phyloP scores from a whole-genome alignment of 805 yeast species.

The Starmerella tilneyi region DNA sequence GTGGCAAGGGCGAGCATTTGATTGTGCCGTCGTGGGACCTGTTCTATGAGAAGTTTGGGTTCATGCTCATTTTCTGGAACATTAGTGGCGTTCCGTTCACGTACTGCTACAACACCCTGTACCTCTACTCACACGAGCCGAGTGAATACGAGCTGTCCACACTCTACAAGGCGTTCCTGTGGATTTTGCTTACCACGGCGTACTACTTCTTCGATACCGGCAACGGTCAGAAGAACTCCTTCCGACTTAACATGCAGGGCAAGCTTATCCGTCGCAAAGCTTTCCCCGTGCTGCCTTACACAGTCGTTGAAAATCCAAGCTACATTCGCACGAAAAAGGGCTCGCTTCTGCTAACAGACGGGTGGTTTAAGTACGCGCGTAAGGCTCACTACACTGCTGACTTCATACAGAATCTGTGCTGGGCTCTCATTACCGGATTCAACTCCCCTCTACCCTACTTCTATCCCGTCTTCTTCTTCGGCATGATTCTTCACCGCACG shows the following conservation, averaged over 20 bases:
- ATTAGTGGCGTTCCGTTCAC: slow-evolving; percentile 98
- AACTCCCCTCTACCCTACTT: slow-evolving; percentile 89
- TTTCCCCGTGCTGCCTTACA: slow-evolving; percentile 87
- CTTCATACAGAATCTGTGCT: slow-evolving; percentile 71
- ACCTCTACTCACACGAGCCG: slow-evolving; percentile 73
- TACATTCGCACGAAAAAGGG: slow-evolving; percentile 82
- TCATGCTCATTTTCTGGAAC: slow-evolving; percentile 97
- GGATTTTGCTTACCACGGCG: slow-evolving; percentile 49
- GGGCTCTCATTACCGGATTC: slow-evolving; percentile 90
- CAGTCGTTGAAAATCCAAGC: slow-evolving; percentile 69
- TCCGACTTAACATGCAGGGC: slow-evolving; percentile 68
- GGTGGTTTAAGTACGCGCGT: slow-evolving; percentile 90
- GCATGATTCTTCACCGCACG: slow-evolving; percentile 82
- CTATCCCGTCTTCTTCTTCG: slow-evolving; percentile 81
- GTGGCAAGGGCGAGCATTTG: slow-evolving; percentile 94
- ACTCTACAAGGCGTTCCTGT: slow-evolving; percentile 47
- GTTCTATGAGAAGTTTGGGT: slow-evolving; percentile 99
- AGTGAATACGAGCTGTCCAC: slow-evolving; percentile 66
- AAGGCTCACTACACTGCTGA: slow-evolving; percentile 94
- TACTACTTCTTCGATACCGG: slow-evolving; percentile 92
- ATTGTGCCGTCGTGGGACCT: slow-evolving; percentile 98
- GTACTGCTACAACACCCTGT: slow-evolving; percentile 87
- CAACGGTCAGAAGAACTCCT: slow-evolving; percentile 89
- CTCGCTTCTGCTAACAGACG: slow-evolving; percentile 73
- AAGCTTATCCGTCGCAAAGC: slow-evolving; percentile 66